These are phyloP conservation scores for Rhododendron henanense DNA, from an alignment of 148 eudicot genomes.

Conservation along the genomic window DNA sequence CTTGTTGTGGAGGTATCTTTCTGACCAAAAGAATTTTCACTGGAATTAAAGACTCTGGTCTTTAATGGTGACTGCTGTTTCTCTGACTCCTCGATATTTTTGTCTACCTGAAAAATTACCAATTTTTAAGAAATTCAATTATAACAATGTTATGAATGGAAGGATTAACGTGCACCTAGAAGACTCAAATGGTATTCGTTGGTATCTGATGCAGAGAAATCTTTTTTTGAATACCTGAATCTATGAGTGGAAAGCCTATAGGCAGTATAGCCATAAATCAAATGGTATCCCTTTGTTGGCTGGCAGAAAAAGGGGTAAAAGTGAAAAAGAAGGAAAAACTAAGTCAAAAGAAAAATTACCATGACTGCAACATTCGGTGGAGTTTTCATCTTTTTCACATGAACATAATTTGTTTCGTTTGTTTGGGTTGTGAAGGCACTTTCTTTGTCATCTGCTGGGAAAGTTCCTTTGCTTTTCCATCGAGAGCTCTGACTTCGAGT, in stretches of 20 bases:
- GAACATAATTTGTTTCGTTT: slow-evolving; percentile 17
- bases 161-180: background rate
- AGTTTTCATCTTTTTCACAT: slow-evolving; percentile 14
- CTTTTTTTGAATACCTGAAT: background rate
- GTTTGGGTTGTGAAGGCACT: slow-evolving; percentile 13
- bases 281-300: background rate
- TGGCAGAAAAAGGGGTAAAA: background rate
- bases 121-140: background rate
- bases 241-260: background rate
- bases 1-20: slow-evolving; percentile 15
- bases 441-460: slow-evolving; percentile 28
- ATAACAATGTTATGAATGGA: background rate
- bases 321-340: background rate
- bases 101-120: slow-evolving; percentile 37
- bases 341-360: slow-evolving; percentile 29
- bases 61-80: slow-evolving; percentile 22
- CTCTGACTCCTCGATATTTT: slow-evolving; percentile 23
- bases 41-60: slow-evolving; percentile 12
- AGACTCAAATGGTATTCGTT: background rate
- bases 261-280: background rate
- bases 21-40: slow-evolving; percentile 15
- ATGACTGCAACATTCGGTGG: slow-evolving; percentile 25
- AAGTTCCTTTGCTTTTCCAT: slow-evolving; percentile 25
- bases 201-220: background rate
- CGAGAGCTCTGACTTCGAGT: slow-evolving; percentile 37